Percentiles rank a stretch among this genome's conserved stretches.
Conservation (phyloP, 2,329 filamentous ascomycete species). For the Sporothrix mexicana region DNA sequence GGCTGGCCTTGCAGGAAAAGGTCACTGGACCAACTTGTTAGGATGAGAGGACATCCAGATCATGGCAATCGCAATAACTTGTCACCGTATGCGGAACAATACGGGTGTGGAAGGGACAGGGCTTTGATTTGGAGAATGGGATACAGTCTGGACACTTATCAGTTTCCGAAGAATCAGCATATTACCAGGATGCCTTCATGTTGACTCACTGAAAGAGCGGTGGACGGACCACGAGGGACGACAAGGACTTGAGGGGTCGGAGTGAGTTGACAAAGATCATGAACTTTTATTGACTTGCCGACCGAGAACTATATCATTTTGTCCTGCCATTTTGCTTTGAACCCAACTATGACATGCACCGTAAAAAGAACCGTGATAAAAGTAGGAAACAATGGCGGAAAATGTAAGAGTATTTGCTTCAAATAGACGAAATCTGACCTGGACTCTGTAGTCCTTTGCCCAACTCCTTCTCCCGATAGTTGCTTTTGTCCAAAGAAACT, state of each 20-base stretch:
- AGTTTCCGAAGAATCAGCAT: neutral
- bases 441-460: neutral
- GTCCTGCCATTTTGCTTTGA: neutral
- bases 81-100: no score
- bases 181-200: neutral
- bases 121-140: no score
- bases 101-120: no score
- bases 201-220: neutral
- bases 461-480: neutral
- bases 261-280: neutral
- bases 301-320: neutral
- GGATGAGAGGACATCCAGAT: neutral
- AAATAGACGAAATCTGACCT: neutral
- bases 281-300: neutral
- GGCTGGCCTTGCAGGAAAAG: slow-evolving; percentile 23
- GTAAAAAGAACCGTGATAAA: neutral
- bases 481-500: neutral
- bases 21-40: slow-evolving; percentile 14
- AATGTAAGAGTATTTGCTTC: neutral
- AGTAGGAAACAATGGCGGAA: no score
- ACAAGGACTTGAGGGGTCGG: no score
- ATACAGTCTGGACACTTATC: no score
- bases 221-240: neutral
- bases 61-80: neutral
- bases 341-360: neutral